phyloP scores from a whole-genome alignment of 2,329 filamentous ascomycete species.

The Coleophoma eucalyptorum region DNA sequence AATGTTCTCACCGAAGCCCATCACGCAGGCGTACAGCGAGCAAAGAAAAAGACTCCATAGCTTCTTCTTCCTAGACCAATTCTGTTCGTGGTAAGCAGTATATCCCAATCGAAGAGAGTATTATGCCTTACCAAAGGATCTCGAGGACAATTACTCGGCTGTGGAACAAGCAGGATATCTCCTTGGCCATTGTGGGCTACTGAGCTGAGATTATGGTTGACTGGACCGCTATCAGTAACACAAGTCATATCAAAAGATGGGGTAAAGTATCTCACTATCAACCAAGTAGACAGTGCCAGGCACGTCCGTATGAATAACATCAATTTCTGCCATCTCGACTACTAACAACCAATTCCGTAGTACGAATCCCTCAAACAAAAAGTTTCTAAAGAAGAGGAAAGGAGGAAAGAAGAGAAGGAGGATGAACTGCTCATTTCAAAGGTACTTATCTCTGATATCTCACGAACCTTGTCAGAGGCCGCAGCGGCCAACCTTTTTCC shows the following conservation, averaged over 20 bases:
- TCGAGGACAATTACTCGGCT: neutral
- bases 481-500: too few species aligned
- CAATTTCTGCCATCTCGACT: neutral
- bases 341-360: neutral
- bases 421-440: too few species aligned
- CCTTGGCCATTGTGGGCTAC: neutral
- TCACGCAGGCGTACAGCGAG: neutral
- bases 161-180: neutral
- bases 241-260: neutral
- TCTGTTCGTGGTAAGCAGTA: neutral
- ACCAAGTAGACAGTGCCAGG: neutral
- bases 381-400: too few species aligned
- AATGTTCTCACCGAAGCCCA: neutral
- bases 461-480: too few species aligned
- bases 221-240: neutral
- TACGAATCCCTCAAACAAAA: too few species aligned
- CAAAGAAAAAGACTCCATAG: neutral
- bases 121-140: neutral
- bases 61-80: neutral
- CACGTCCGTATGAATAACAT: neutral
- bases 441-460: too few species aligned
- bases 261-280: neutral
- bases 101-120: neutral
- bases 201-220: neutral
- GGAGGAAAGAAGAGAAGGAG: too few species aligned